Base-by-base conservation (phyloP, 176 grass and related monocot genomes). In the Oryza glumipatula region DNA sequence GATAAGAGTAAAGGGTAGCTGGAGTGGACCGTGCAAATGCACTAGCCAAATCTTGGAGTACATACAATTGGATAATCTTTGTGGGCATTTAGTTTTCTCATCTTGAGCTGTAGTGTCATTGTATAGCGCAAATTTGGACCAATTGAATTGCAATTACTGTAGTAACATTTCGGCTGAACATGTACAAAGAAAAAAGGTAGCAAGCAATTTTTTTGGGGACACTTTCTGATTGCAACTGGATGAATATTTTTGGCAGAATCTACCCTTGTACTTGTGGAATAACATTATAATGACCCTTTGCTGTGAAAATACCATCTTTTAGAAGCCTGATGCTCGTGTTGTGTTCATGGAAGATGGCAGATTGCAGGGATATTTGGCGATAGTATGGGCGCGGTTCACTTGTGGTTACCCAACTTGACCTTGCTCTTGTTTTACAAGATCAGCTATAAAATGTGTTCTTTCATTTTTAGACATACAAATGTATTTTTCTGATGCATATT, bases 1-100 rank as follows among this genome's bases (percentile, higher is more conserved):
- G 91, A 95, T 49, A 82, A 90, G 41, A 94, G 77, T 86, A 90
- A 89, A 74, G 80, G 83, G 84, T 92, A 90, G 76, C 68, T 74
- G 52, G 33, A 85, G 70, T 56, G 30, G 72, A 17, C 17, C 11
- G 13, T 46, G 67, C 44, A 58, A 80, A 70, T 33, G 15, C 14
- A 77, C 14, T 66, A 68, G 56, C 24, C 11, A 68, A 86, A 61
- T 45, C 46, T 52, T 39, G 33, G 54, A 48, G 23, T 82, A 41
- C 19, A 38, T 78, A 73, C 11, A 52, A 22, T 3, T 7, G 30
- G 54, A 65, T 2, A 67, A 74, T 79, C 45, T 39, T 79, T 56
- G 14, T 73, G 73, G 60, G 46, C 45, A 79, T 73, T 76, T 33
- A 10, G 44, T 70, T 15, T 39, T 39, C 66, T 52, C 26, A 39